phyloP scores from a whole-genome alignment of 2,329 filamentous ascomycete genomes.

The Colletotrichum tanaceti region DNA sequence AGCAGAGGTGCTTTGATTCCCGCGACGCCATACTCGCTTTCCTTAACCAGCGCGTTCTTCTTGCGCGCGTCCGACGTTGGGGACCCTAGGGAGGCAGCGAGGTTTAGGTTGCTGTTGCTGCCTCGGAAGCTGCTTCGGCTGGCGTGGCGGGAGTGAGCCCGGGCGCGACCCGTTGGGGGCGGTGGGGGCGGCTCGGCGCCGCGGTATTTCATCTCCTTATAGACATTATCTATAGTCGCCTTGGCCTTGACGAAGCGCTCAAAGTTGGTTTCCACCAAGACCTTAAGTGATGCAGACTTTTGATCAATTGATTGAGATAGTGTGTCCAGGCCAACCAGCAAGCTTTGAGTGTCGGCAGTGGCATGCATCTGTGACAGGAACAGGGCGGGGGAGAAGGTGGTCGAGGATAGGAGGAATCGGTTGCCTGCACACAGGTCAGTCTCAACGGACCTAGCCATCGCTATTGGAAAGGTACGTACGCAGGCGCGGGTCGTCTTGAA shows the following conservation, averaged over 20 bases:
- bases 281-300: constrained; percentile 96
- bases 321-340: constrained; percentile 85
- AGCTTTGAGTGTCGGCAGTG: constrained; percentile 81
- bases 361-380: constrained; percentile 95
- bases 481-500: constrained; percentile 85
- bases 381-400: constrained; percentile 90
- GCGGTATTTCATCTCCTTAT: constrained; percentile 92
- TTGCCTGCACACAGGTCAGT: constrained; percentile 69
- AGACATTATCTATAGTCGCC: constrained; percentile 97
- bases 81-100: constrained; percentile 51
- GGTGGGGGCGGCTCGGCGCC: constrained; percentile 65
- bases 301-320: constrained; percentile 94
- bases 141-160: constrained; percentile 72
- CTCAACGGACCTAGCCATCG: constrained; percentile 21
- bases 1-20: constrained; percentile 90
- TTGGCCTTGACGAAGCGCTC: constrained; percentile 98
- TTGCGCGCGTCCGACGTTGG: constrained; percentile 68
- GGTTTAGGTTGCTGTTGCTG: constrained; percentile 53
- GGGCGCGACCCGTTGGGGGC: constrained; percentile 48
- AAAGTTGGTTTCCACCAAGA: constrained; percentile 97
- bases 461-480: constrained; percentile 62
- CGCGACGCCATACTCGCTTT: constrained; percentile 89
- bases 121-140: constrained; percentile 76
- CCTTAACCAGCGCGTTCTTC: constrained; percentile 92
- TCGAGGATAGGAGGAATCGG: constrained; percentile 94